phyloP scores from a whole-genome alignment of 148 eudicot species.

The Diospyros lotus region DNA sequence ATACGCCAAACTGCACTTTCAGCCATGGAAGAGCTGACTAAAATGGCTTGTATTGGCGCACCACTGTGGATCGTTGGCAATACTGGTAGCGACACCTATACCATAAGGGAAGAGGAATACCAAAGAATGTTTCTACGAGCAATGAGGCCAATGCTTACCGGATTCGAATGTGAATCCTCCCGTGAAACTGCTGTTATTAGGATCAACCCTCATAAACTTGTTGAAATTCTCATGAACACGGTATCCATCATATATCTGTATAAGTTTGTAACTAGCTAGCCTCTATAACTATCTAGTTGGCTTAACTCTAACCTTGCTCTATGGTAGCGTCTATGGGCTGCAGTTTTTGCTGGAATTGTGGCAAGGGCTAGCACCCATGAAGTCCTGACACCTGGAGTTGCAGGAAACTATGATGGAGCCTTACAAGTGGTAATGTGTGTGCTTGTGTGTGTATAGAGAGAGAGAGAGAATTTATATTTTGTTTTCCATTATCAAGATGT shows the following conservation, averaged over 20 bases:
- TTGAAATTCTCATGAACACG: constrained; percentile 50
- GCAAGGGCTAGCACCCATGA: constrained; percentile 28
- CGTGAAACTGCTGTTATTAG: constrained; percentile 30
- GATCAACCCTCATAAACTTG: constrained; percentile 31
- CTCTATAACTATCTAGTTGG: too few species aligned
- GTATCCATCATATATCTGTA: constrained; percentile 15
- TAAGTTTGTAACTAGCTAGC: too few species aligned
- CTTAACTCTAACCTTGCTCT: too few species aligned
- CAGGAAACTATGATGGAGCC: constrained; percentile 31
- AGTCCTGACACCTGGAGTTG: constrained; percentile 32
- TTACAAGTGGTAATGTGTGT: constrained; percentile 30
- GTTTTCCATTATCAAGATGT: background rate
- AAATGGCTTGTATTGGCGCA: constrained; percentile 26
- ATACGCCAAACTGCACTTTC: background rate
- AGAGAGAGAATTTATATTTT: background rate
- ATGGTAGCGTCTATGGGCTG: constrained; percentile 29
- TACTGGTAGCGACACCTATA: background rate
- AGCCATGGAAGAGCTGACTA: constrained; percentile 42
- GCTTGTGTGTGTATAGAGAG: too few species aligned
- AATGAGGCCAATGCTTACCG: constrained; percentile 21
- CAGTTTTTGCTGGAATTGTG: constrained; percentile 32
- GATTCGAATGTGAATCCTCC: constrained; percentile 32
- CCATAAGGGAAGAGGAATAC: constrained; percentile 41
- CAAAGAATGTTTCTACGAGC: constrained; percentile 25
- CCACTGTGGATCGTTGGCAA: constrained; percentile 40